A percentile compares a stretch with the other conserved stretches of the same genome.
phyloP scores from a whole-genome alignment of 1,284 basidiomycete species.

The Microbotryum violaceum region DNA sequence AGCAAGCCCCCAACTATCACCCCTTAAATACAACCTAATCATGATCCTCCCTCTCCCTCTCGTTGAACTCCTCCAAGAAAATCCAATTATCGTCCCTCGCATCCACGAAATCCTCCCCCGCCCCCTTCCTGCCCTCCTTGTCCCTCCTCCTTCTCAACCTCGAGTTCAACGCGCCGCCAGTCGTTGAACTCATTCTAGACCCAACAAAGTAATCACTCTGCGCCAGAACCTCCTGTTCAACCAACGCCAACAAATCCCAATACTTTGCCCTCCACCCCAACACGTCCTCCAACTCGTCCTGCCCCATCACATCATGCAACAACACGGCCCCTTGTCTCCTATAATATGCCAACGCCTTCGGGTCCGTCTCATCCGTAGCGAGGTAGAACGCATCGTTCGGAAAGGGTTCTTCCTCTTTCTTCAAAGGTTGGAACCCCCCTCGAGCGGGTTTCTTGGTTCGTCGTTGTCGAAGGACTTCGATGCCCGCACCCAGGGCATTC shows the following conservation, averaged over 20 bases:
- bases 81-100: too few relatives aligned
- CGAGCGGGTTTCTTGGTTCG: too few relatives aligned
- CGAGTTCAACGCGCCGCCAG: conserved; percentile 46
- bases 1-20: too few relatives aligned
- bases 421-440: too few relatives aligned
- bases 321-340: conserved; percentile 44
- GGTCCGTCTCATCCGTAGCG: conserved; percentile 48
- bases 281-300: conserved; percentile 41
- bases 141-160: neutral
- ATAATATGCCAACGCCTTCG: conserved; percentile 41
- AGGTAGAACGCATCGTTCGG: conserved; percentile 41
- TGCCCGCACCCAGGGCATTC: too few relatives aligned
- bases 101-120: too few relatives aligned
- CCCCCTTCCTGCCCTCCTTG: neutral
- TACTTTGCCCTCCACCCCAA: conserved; percentile 47
- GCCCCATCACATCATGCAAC: conserved; percentile 45
- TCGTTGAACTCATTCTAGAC: conserved; percentile 46
- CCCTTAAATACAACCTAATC: too few relatives aligned
- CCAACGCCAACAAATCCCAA: conserved; percentile 47
- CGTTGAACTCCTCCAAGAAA: too few relatives aligned
- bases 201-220: conserved; percentile 47
- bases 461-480: too few relatives aligned
- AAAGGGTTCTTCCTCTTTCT: too few relatives aligned
- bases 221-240: conserved; percentile 46
- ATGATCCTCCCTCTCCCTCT: too few relatives aligned